Base-by-base conservation (phyloP, 768 basidiomycete species). In the Rhodotorula babjevae region DNA sequence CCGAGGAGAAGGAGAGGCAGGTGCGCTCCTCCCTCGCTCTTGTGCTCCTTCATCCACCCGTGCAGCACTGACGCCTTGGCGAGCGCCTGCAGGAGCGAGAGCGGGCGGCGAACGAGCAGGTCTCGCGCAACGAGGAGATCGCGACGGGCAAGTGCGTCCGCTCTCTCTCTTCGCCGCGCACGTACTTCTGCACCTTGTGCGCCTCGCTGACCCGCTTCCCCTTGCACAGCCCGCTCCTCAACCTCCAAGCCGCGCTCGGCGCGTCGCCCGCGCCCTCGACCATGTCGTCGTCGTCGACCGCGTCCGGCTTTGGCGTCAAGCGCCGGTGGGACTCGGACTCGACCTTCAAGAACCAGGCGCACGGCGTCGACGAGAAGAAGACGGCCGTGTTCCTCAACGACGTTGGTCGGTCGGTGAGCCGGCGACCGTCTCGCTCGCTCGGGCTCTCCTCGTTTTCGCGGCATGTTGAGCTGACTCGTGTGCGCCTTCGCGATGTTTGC, bases 261-360 rank as follows among this genome's bases (percentile, higher is more conserved):
- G 80, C 91, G 70, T 81, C 86, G 0, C 87, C 89, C 0, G 82
- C 81, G 16, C 89, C 71, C 4, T 75, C 71, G 25, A 65, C 63
- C n/a, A 25, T 73, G 31, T 74, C 70, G 23, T 65, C 74, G 5
- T 58, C 69, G 29, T 36, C 36, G 19, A 47, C 68, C 8, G 36
- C 59, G 12, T 46, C 58, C 40, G 36, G 36, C 5, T 68, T 68
- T 58, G 67, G 68, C 58, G 75, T 78, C 69, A 74, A 72, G 53
- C 62, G 68, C 33, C 74, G 79, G 18, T 78, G 77, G 78, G 79
- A 77, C 57, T 46, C 78, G 93, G 93, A 99, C 81, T 84, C 96
- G 65, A 93, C 98, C 79, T 98, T 98, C 87, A 98, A 97, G 84
- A 97, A 98, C 81, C 96, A 99, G 82, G 92, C 96, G 0, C 88